Evolutionary conservation across 352 stramenopile species (phyloP), one percentile per base, ranked within the genome.

Genomic region (Phytophthora hibernalis): DNA sequence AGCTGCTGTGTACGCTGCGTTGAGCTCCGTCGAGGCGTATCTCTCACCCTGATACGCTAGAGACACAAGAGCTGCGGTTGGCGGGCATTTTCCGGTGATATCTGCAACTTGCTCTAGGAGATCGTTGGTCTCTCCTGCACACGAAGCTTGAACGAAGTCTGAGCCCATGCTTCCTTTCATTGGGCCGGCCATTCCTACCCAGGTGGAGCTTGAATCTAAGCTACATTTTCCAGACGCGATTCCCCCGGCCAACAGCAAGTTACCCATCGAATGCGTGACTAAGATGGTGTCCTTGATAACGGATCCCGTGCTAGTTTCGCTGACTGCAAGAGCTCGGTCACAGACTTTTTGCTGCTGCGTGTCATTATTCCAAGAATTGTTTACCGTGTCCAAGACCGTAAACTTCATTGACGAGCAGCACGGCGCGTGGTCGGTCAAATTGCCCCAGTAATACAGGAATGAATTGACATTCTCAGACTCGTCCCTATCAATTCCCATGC

Each of bases 131-230:
- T 55, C 33, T 3, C 37, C 43, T 9, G 42, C 33, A 31, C 58
- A 66, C 1, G 48, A 38, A 4, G 30, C 31, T 13, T 52, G 45
- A 1, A 47, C 28, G 42, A 51, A 59, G 28, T 58, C 58, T 9
- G 58, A 59, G 8, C 8, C 58, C 48, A 66, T 59, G 20, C 44
- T 63, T 11, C 55, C 55, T 30, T 40, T 40, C 63, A 71, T 65
- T 7, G 63, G 54, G 2, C 50, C 52, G 13, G 65, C 76, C 49
- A 78, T 48, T 15, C 60, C 62, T 9, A 81, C 26, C 73, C 73
- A 81, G 22, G 61, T 59, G 0, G 73, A 62, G 6, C 61, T 74
- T 24, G 54, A 33, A 24, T 59, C 59, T 4, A 73, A 43, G 16
- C 22, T 49, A 33, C 65, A 73, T 48, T 54, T 65, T 4, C 59